Evolutionary conservation across 1,284 basidiomycete genomes (phyloP).

Genomic region (Sanghuangporus weigelae): DNA sequence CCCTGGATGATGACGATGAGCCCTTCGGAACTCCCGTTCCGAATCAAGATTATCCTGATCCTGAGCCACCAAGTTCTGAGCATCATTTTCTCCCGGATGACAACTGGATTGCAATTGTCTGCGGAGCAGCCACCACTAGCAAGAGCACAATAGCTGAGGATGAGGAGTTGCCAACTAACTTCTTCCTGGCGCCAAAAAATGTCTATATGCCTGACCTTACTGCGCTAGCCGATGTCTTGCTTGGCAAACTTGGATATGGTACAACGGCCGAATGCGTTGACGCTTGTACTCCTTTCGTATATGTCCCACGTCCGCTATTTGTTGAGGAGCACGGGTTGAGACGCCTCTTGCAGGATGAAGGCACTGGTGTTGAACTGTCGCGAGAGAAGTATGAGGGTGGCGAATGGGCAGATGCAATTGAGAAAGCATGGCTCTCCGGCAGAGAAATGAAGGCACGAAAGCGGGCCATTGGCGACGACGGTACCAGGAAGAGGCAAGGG

Average conservation of each 20-base stretch:
- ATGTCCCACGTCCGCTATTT: slow-evolving; percentile 70
- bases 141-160: slow-evolving; percentile 39
- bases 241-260: slow-evolving; percentile 74
- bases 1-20: slow-evolving; percentile 6
- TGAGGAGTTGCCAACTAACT: slow-evolving; percentile 53
- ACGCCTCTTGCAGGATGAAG: slow-evolving; percentile 52
- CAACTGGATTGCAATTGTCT: slow-evolving; percentile 74
- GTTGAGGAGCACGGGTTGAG: slow-evolving; percentile 74
- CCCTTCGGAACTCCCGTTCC: background rate
- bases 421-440: slow-evolving; percentile 49
- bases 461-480: slow-evolving; percentile 35
- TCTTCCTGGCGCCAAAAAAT: slow-evolving; percentile 68
- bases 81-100: slow-evolving; percentile 52
- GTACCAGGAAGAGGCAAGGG: slow-evolving; percentile 39
- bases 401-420: slow-evolving; percentile 56
- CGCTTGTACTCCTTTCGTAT: slow-evolving; percentile 67
- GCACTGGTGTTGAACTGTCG: slow-evolving; percentile 60
- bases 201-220: slow-evolving; percentile 80
- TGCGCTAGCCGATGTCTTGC: slow-evolving; percentile 65
- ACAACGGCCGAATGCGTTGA: slow-evolving; percentile 71
- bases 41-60: background rate
- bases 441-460: slow-evolving; percentile 38
- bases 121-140: slow-evolving; percentile 62
- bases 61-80: slow-evolving; percentile 20
- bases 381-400: slow-evolving; percentile 61